Evolutionary conservation across 2,329 filamentous ascomycete genomes (phyloP), one percentile per base, ranked within the genome.

Genomic region (Didymella segeticola): DNA sequence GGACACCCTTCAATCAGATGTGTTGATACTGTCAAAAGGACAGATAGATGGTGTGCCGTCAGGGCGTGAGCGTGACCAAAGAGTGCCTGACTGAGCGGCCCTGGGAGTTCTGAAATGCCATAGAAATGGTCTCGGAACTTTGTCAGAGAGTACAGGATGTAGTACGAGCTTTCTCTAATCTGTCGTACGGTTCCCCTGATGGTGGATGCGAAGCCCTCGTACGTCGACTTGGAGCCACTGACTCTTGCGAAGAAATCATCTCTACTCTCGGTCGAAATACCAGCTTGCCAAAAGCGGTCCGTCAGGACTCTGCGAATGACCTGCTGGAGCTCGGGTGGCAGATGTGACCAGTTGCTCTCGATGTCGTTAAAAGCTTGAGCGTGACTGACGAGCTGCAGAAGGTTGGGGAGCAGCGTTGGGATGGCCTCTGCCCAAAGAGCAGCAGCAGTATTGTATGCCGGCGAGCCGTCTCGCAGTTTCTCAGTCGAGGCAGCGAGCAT

Each of bases 201-300:
- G 0, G 92, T 93, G 1, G 93, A 98, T 5, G 93, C 93, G 58
- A 99, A 89, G 0, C 95, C 95, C 75, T 99, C 95, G 51, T 96
- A 85, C 0, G 92, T 96, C 33, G 84, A 85, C 75, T 92, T 96
- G 50, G 95, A 96, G 26, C 91, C 89, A 50, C 91, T 86, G 2
- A 99, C 93, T 33, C 91, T 86, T 26, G 91, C 90, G 74, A 97
- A 98, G 72, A 99, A 99, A 53, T 98, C 93, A 58, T 98, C 95
- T 72, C 95, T 92, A 65, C 91, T 98, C 22, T 96, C 95, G 57
- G 89, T 90, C 0, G 95, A 98, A 43, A 99, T 99, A 9, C 95
- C 95, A 6, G 93, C 91, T 79, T 99, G 95, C 95, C 95, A 99
- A 73, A 99, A 99, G 20, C 95, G 85, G 75, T 99, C 95, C 12